Base-by-base conservation (phyloP, 2,329 filamentous ascomycete genomes). In the Aspergillus hiratsukae region DNA sequence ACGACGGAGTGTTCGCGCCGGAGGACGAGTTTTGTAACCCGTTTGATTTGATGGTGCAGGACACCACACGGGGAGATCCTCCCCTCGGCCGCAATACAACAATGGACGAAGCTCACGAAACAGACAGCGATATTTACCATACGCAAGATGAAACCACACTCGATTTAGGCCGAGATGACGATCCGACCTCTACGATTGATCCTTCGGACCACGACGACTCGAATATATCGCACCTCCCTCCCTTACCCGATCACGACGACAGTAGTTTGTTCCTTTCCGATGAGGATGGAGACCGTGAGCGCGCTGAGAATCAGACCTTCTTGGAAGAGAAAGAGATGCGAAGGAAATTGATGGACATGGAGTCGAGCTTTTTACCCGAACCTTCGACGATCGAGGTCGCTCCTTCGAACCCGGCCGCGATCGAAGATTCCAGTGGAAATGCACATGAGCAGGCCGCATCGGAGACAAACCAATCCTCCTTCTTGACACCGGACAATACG, bases 361-460 rank as follows among this genome's bases (percentile, higher is more conserved):
- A 86, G 66, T 86, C 84, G 3, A 86, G 83, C 64, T 86, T 87
- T 62, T 59, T 86, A 48, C 83, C 83, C 0, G 83, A 85, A 48
- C 74, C 77, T 1, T 80, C 80, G 2, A 72, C 74, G 2, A 69
- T 79, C 23, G 72, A 73, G 19, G 65, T 76, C 35, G 66, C 66
- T 43, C 55, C 65, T 54, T 56, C 58, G 37, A 63, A 69, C 19
- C 60, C 62, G 11, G 62, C 59, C 21, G 54, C 62, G 50, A 73
- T 77, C 54, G 75, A 75, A 7, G 64, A 75, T 19, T 54, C 69
- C 8, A 66, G 63, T 49, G 65, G 66, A 37, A 58, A 66, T 31
- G 60, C 56, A 50, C 56, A 59, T 4, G 56, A 59, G 37, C 49
- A 49, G 28, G 57, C 57, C 19, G 54, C 61, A 40, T 58, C 62